Evolutionary conservation across 345 rosid genomes (phyloP), one percentile per base, ranked within the genome.

Genomic region (Populus deltoides): DNA sequence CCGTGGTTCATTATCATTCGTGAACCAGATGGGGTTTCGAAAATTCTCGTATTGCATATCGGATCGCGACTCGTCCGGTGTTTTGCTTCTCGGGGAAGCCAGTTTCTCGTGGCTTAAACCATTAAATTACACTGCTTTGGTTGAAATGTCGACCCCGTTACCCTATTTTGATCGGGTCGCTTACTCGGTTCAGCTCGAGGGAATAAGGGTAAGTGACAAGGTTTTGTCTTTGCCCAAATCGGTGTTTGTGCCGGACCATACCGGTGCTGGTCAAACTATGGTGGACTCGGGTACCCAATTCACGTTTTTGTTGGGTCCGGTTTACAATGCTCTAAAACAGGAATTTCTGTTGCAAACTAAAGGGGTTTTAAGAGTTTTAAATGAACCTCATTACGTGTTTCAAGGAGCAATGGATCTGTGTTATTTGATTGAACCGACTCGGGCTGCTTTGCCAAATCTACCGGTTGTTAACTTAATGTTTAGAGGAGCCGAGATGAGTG

Each of bases 201-300:
- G 94, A 1, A 90, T 92, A 0, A 89, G 81, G 80, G 94, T 92
- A 2, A 89, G 88, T 1, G 57, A 70, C 8, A 88, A 77, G 62
- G 0, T 88, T 29, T 70, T 92, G 41, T 15, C 85, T 8, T 63
- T 92, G 17, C 93, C 94, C 0, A 88, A 79, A 85, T 87, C 94
- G 0, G 82, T 61, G 20, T 87, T 86, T 29, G 81, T 77, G 78
- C 94, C 92, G 61, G 97, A 92, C 70, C 94, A 92, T 70, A 92
- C 97, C 36, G 97, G 94, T 25, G 97, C 97, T 1, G 97, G 97
- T 66, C 97, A 92, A 79, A 92, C 97, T 1, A 92, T 88, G 90
- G 88, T 92, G 0, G 97, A 92, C 79, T 90, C 97, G 62, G 97
- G 94, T 24, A 92, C 97, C 33, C 97, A 92, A 2, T 92, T 90